These are phyloP conservation scores for Rhodotorula mucilaginosa DNA, from an alignment of 1,284 basidiomycete genomes.

Conservation along the genomic window DNA sequence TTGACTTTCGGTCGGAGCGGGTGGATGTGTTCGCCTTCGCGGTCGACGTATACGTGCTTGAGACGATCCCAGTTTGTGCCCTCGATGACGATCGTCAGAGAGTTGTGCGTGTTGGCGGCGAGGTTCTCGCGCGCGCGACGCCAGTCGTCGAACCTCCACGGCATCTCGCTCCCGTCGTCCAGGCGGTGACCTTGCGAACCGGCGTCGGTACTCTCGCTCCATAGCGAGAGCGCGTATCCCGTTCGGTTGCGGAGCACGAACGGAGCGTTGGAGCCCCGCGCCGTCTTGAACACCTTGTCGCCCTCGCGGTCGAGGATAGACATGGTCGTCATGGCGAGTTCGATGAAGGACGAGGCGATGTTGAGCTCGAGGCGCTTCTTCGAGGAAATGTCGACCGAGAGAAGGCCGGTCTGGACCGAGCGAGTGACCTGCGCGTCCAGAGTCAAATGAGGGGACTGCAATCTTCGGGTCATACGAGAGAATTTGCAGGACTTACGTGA, in stretches of 20 bases:
- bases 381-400: constrained; percentile 65
- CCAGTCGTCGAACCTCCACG: constrained; percentile 99
- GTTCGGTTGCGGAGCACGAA: constrained; percentile 91
- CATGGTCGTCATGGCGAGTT: constrained; percentile 73
- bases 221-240: constrained; percentile 61
- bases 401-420: constrained; percentile 33
- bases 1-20: constrained; percentile 73
- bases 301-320: constrained; percentile 72
- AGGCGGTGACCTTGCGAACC: constrained; percentile 45
- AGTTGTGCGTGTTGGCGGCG: constrained; percentile 72
- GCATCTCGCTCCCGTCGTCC: constrained; percentile 70
- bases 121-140: constrained; percentile 90
- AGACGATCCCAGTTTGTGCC: constrained; percentile 90
- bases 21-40: constrained; percentile 89
- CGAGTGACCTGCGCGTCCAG: constrained; percentile 51
- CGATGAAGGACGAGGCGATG: constrained; percentile 85
- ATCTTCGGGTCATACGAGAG: background rate
- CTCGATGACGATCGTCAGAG: constrained; percentile 76
- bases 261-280: constrained; percentile 83
- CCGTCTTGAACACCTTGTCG: constrained; percentile 67
- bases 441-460: background rate
- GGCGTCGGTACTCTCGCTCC: constrained; percentile 44
- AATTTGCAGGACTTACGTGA: constrained; percentile 53
- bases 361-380: constrained; percentile 87
- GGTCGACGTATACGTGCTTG: constrained; percentile 84